Evolutionary conservation across 108 stramenopile species (phyloP).

Genomic region (Nitzschia sp.): DNA sequence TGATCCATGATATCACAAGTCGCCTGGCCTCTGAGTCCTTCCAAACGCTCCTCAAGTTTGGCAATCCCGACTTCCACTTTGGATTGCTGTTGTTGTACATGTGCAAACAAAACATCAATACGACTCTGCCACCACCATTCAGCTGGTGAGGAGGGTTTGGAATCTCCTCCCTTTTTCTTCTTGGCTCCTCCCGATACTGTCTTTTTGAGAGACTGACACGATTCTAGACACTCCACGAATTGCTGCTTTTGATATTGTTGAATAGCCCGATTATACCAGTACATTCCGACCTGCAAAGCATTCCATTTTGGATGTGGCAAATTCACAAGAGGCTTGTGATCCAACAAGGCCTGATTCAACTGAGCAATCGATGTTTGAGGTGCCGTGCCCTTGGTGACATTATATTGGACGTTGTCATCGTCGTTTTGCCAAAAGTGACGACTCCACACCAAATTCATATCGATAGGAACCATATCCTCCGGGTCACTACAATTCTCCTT

Average conservation of each 20-base stretch:
- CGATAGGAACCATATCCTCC: constrained; percentile 9
- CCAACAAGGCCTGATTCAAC: constrained; percentile 39
- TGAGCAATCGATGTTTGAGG: constrained; percentile 19
- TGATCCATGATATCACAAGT: constrained; percentile 18
- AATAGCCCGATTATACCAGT: constrained; percentile 47
- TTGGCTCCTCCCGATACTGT: not conserved
- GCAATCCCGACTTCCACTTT: constrained; percentile 24
- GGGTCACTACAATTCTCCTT: not conserved
- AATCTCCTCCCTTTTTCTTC: constrained; percentile 16
- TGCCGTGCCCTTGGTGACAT: not conserved
- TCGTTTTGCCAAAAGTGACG: constrained; percentile 36
- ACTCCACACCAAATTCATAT: constrained; percentile 26
- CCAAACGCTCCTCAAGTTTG: constrained; percentile 16
- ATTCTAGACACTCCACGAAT: constrained; percentile 38
- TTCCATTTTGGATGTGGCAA: constrained; percentile 40
- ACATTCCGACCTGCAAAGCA: constrained; percentile 39
- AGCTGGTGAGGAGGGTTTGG: not conserved
- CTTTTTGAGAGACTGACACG: constrained; percentile 33
- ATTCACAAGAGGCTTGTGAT: not conserved
- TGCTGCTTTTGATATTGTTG: constrained; percentile 27
- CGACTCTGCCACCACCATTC: constrained; percentile 44
- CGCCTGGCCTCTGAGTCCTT: constrained; percentile 12
- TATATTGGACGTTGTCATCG: constrained; percentile 10
- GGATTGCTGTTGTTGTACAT: constrained; percentile 27
- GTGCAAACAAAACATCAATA: constrained; percentile 35